A percentile compares a stretch with the other conserved stretches of the same genome.
Conservation (phyloP, 2,329 filamentous ascomycete genomes). For the Exophiala phaeomuriformis region DNA sequence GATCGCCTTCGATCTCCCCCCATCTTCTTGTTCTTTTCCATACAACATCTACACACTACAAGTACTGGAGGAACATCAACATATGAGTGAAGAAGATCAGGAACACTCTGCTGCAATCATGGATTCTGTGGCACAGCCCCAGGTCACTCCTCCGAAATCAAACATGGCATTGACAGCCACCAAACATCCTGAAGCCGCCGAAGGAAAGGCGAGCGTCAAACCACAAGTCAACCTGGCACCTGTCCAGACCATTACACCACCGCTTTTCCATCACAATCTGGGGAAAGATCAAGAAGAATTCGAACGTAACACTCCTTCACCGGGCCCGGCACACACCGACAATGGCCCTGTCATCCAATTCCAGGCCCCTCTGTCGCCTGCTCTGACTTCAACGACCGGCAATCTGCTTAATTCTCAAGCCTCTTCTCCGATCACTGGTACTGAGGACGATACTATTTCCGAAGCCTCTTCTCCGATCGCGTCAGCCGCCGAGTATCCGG, state of each 20-base stretch:
- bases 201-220: not conserved
- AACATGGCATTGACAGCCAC: not conserved
- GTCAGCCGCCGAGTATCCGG: no score
- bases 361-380: not conserved
- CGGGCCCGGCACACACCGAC: not conserved
- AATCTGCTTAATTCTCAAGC: not conserved
- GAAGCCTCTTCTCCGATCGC: no score
- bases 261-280: not conserved
- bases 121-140: not conserved
- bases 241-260: not conserved
- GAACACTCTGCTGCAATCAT: not conserved
- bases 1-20: not conserved
- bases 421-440: not conserved
- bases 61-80: not conserved
- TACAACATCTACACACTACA: not conserved
- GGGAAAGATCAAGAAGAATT: not conserved
- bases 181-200: not conserved
- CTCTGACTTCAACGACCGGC: not conserved
- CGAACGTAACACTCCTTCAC: not conserved
- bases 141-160: not conserved
- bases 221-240: not conserved
- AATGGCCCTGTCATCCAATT: not conserved
- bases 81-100: not conserved
- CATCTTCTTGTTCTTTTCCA: not conserved
- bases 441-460: no score